phyloP scores from a whole-genome alignment of 2,329 filamentous ascomycete species.

The Aspergillus sp. region DNA sequence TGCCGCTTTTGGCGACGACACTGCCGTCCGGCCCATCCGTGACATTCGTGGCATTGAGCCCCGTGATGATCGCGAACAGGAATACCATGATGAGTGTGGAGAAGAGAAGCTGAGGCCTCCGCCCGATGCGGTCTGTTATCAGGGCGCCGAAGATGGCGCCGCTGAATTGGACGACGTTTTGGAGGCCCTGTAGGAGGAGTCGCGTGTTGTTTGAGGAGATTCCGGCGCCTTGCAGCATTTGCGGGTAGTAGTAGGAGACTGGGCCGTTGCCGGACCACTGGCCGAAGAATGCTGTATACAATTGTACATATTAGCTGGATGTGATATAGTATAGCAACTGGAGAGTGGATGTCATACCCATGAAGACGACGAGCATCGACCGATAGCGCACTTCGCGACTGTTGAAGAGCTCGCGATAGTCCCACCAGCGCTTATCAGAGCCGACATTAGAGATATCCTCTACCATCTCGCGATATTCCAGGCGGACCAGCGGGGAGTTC shows the following conservation, averaged over 20 bases:
- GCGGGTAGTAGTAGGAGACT: slow-evolving; percentile 44
- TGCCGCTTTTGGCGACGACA: slow-evolving; percentile 30
- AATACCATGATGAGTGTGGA: slow-evolving; percentile 44
- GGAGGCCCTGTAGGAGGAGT: slow-evolving; percentile 47
- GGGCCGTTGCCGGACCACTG: slow-evolving; percentile 31
- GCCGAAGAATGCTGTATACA: slow-evolving; percentile 29
- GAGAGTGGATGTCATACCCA: slow-evolving; percentile 26
- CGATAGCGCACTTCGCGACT: slow-evolving; percentile 48
- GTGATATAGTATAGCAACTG: background rate
- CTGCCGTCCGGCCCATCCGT: slow-evolving; percentile 26
- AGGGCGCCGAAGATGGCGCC: slow-evolving; percentile 47
- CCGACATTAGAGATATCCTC: slow-evolving; percentile 23
- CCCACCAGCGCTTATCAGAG: slow-evolving; percentile 2
- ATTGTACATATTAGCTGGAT: background rate
- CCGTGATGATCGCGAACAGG: slow-evolving; percentile 52
- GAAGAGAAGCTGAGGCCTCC: slow-evolving; percentile 52
- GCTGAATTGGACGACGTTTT: slow-evolving; percentile 45
- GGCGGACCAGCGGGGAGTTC: slow-evolving; percentile 33
- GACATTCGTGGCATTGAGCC: slow-evolving; percentile 50
- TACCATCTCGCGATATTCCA: slow-evolving; percentile 27
- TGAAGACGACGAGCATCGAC: slow-evolving; percentile 46
- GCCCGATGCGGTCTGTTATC: slow-evolving; percentile 48
- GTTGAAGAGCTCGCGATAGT: slow-evolving; percentile 37
- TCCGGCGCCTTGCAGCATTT: slow-evolving; percentile 43
- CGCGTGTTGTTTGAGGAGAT: slow-evolving; percentile 36